Evolutionary conservation across 2,329 filamentous ascomycete genomes (phyloP), one percentile per base, ranked within the genome.

Genomic region (Thyridium curvatum): DNA sequence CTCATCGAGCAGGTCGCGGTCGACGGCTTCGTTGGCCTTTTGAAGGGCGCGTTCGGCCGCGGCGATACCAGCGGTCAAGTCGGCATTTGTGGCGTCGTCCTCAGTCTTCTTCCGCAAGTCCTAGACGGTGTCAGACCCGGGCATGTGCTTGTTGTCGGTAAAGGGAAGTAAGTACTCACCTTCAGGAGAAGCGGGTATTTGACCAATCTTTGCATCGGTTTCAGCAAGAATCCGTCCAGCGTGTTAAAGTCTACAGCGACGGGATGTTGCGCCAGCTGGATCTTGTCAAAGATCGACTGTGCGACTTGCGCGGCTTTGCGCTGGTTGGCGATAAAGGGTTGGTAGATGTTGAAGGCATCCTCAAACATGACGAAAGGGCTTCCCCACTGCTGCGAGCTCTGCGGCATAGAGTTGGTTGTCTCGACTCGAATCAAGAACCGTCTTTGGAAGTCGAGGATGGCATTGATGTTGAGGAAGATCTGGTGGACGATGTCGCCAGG

Each of bases 291-390:
- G 43, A 91, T 83, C 43, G 82, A 76, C 50, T 86, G 81, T 12
- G 89, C 90, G n/a, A 86, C 77, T 49, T 84, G 77, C 38, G 91
- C 89, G 42, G 91, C 94, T 56, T 88, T 90, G 49, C 87, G 82
- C 65, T 96, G 91, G 56, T 98, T 98, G 28, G 93, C 88, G 51
- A 97, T 97, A 53, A 97, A 98, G 2, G 90, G 90, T 53, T 95
- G 87, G 59, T 98, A 98, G 43, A 95, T 90, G 45, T 84, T 80
- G 60, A 98, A 96, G 0, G 82, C 79, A 42, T 93, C 86, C 57
- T 93, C 87, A 56, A 91, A 89, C 12, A 81, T 71, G 12, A 85
- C 75, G 56, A 97, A 97, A 0, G 94, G 78, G n/a, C 80, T 74
- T n/a, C 93, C 93, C 93, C 93, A 98, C 58, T 91, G 85, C 59